phyloP scores from a whole-genome alignment of 2,329 filamentous ascomycete species.

The Orbilia quercus region DNA sequence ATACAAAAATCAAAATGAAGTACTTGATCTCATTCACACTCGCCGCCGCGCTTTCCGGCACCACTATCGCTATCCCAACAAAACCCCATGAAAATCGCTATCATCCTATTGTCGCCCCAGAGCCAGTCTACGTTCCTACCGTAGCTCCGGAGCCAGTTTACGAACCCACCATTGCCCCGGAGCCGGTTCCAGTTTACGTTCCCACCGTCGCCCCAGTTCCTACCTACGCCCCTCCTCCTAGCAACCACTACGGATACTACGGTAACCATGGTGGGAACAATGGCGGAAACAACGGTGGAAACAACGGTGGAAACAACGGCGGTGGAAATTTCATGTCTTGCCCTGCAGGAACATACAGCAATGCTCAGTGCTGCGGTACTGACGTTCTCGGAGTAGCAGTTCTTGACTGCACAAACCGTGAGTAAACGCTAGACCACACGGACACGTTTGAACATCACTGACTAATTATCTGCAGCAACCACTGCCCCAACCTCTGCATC shows the following conservation, averaged over 20 bases:
- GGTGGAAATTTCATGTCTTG: constrained; percentile 1
- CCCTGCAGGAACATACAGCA: constrained; percentile 4
- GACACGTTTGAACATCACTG: too few species aligned
- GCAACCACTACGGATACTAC: not conserved
- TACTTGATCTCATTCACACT: too few species aligned
- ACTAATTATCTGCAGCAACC: not conserved
- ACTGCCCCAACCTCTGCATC: not conserved
- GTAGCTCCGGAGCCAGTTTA: too few species aligned
- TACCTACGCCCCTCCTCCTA: too few species aligned
- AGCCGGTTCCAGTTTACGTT: too few species aligned
- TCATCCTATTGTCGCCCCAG: too few species aligned
- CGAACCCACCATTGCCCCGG: too few species aligned
- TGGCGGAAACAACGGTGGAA: not conserved
- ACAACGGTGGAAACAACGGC: not conserved
- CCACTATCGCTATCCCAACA: too few species aligned
- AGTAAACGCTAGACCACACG: constrained; percentile 4
- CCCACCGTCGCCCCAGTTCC: too few species aligned
- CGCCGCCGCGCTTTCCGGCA: too few species aligned
- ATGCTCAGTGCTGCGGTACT: not conserved
- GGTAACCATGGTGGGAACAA: not conserved
- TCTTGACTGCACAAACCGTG: not conserved
- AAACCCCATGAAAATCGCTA: not conserved
- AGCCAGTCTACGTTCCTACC: too few species aligned
- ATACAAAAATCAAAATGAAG: too few species aligned
- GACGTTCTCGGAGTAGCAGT: constrained; percentile 5